Conservation (phyloP, 352 stramenopile species). For the Globisporangium ultimum region DNA sequence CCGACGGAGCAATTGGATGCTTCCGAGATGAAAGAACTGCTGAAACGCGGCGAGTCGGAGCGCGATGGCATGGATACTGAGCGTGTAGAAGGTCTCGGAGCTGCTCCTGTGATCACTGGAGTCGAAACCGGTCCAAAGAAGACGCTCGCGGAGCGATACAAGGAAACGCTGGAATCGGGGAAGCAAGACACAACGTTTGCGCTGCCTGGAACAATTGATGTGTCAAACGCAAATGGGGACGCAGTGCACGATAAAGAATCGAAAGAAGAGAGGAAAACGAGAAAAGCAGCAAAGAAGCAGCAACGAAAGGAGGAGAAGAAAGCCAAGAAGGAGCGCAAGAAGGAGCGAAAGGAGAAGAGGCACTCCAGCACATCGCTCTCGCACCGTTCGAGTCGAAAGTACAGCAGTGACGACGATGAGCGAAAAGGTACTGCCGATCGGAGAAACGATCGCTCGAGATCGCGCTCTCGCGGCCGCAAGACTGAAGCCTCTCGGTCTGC, state of each 20-base stretch:
- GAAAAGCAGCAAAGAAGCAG: conserved; percentile 54
- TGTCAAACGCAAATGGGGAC: background rate
- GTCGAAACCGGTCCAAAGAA: conserved; percentile 51
- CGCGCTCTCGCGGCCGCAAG: background rate
- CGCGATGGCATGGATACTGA: conserved; percentile 68
- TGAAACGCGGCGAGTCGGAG: conserved; percentile 74
- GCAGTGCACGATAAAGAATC: conserved; percentile 14
- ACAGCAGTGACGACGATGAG: background rate
- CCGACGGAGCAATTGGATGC: conserved; percentile 52
- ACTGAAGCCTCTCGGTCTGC: background rate
- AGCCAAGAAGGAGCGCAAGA: conserved; percentile 62
- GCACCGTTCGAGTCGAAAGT: no score
- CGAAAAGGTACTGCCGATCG: background rate
- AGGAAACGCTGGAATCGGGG: conserved; percentile 51
- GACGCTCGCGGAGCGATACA: conserved; percentile 70
- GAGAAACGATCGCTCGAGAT: background rate
- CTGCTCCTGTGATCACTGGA: conserved; percentile 46
- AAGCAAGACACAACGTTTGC: conserved; percentile 60
- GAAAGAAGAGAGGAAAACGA: conserved; percentile 30
- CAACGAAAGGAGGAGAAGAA: conserved; percentile 59
- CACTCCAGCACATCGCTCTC: no score
- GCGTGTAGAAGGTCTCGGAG: conserved; percentile 84
- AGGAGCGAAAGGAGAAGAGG: conserved; percentile 50
- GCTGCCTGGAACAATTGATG: conserved; percentile 40
- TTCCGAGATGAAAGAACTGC: conserved; percentile 83